phyloP scores from a whole-genome alignment of 2,329 filamentous ascomycete species.

The Colletotrichum higginsianum region DNA sequence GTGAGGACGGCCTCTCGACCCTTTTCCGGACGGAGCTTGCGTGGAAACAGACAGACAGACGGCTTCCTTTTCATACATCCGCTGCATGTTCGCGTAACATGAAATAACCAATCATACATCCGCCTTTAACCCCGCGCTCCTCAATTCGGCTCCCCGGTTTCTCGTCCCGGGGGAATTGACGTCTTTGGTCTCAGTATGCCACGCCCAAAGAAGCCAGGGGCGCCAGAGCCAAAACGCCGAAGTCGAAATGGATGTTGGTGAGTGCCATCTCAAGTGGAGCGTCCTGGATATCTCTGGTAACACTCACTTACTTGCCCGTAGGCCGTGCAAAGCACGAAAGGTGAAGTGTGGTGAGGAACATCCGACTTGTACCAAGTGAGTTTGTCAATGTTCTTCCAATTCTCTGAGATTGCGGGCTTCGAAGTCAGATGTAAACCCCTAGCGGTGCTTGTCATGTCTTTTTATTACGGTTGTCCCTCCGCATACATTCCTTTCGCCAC shows the following conservation, averaged over 20 bases:
- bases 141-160: conserved; percentile 27
- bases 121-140: conserved; percentile 35
- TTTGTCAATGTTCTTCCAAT: not conserved
- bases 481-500: not conserved
- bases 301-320: conserved; percentile 52
- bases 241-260: conserved; percentile 64
- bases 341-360: conserved; percentile 85
- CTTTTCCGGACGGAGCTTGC: conserved; percentile 5
- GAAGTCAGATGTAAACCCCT: not conserved
- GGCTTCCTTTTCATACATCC: conserved; percentile 7
- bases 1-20: conserved; percentile 11
- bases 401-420: not conserved
- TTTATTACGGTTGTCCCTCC: not conserved
- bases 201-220: conserved; percentile 59
- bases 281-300: not conserved
- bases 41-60: conserved; percentile 6
- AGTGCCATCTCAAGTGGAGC: conserved; percentile 42
- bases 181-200: conserved; percentile 52
- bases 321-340: conserved; percentile 84
- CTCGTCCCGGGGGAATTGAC: conserved; percentile 23
- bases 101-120: conserved; percentile 37
- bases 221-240: conserved; percentile 60
- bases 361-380: conserved; percentile 77
- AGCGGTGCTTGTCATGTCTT: not conserved
- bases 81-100: conserved; percentile 39